Evolutionary conservation across 1,139 yeast species (phyloP).

Genomic region (Pneumocystis oryctolagi): DNA sequence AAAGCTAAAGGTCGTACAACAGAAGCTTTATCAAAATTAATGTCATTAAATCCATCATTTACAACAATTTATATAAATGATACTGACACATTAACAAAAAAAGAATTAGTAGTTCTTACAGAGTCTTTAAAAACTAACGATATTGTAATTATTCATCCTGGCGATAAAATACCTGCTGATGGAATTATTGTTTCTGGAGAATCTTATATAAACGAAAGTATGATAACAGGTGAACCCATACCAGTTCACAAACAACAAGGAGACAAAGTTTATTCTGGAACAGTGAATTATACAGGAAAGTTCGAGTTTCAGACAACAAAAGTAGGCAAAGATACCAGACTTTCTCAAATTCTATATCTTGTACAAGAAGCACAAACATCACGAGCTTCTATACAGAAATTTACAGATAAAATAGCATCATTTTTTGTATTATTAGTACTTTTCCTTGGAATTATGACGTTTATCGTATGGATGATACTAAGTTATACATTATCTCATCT

Average conservation of each 20-base stretch:
- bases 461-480: conserved; percentile 48
- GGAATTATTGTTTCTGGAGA: conserved; percentile 64
- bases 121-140: conserved; percentile 70
- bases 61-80: conserved; percentile 46
- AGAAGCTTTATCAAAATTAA: conserved; percentile 62
- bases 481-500: conserved; percentile 29
- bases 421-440: conserved; percentile 71
- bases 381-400: conserved; percentile 81
- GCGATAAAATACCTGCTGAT: conserved; percentile 83
- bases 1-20: conserved; percentile 91
- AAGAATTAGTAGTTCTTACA: conserved; percentile 36
- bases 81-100: conserved; percentile 8
- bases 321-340: conserved; percentile 71
- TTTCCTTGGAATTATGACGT: conserved; percentile 46
- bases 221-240: conserved; percentile 77
- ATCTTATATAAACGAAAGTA: conserved; percentile 74
- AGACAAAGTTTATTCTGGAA: conserved; percentile 69
- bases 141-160: conserved; percentile 65
- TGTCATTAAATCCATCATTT: conserved; percentile 65
- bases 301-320: conserved; percentile 52
- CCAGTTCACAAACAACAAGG: conserved; percentile 53
- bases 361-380: conserved; percentile 82
- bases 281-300: conserved; percentile 67
- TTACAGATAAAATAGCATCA: conserved; percentile 74
- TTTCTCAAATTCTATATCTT: conserved; percentile 70